Evolutionary conservation across 179 eudicot species (phyloP).

Genomic region (Actinidia polygama): DNA sequence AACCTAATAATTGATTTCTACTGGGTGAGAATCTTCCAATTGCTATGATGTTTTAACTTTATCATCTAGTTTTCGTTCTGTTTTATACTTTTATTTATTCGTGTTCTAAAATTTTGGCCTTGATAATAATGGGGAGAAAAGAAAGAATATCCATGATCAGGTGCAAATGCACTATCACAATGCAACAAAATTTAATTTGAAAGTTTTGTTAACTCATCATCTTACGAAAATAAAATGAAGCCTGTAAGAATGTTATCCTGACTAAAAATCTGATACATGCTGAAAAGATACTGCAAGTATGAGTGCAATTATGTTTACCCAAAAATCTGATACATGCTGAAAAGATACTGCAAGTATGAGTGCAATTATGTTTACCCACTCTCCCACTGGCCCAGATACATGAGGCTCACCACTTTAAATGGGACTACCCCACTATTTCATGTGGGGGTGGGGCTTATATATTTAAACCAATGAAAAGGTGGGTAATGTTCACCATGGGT

Average conservation of each 20-base stretch:
- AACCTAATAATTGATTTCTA: conserved; percentile 91
- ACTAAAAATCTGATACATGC: neutral
- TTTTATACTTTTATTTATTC: neutral
- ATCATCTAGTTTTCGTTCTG: neutral
- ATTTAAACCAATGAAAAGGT: too few species aligned
- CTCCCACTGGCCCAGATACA: too few species aligned
- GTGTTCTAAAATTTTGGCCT: neutral
- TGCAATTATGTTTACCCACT: too few species aligned
- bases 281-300: too few species aligned
- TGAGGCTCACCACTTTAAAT: too few species aligned
- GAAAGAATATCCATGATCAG: neutral
- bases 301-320: too few species aligned
- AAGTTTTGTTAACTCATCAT: neutral
- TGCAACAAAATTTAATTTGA: neutral
- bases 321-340: conserved; percentile 6
- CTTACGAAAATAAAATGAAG: neutral
- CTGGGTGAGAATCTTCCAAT: conserved; percentile 66
- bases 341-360: too few species aligned
- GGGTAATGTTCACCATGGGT: too few species aligned
- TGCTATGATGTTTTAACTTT: neutral
- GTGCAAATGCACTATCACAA: conserved; percentile 1
- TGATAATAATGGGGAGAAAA: neutral
- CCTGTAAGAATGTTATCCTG: conserved; percentile 5
- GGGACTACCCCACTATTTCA: too few species aligned
- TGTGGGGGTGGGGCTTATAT: too few species aligned